Evolutionary conservation across 306 rosid genomes (phyloP).

Genomic region (Hippophae tibetana): DNA sequence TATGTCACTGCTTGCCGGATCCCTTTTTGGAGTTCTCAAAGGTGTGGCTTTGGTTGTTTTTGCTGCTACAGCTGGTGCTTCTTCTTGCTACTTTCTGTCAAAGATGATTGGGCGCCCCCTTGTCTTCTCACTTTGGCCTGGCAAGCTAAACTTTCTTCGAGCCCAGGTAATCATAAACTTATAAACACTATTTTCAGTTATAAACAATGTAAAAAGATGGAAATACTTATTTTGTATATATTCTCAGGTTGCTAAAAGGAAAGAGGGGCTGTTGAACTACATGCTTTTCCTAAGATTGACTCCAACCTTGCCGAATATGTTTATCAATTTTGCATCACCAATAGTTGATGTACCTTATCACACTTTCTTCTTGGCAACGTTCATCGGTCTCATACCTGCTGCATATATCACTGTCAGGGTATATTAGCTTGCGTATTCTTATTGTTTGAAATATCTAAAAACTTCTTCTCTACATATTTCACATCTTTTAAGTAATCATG

Average conservation of each 20-base stretch:
- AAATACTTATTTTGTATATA: conserved; percentile 7
- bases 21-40: conserved; percentile 78
- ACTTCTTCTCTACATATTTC: too few relatives aligned
- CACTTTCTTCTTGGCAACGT: conserved; percentile 67
- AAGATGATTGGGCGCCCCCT: conserved; percentile 83
- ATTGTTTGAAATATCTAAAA: too few relatives aligned
- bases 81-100: conserved; percentile 86
- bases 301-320: conserved; percentile 88
- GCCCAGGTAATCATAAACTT: conserved; percentile 40
- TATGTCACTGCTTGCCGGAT: conserved; percentile 97
- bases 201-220: neutral
- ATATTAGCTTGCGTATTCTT: conserved; percentile 2
- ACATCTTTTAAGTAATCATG: too few relatives aligned
- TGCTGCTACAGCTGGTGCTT: conserved; percentile 91
- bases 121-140: conserved; percentile 74
- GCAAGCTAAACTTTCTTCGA: conserved; percentile 76
- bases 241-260: conserved; percentile 81
- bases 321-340: conserved; percentile 91
- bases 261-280: conserved; percentile 66
- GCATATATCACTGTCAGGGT: conserved; percentile 95
- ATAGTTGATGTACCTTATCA: conserved; percentile 93
- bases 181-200: conserved; percentile 2
- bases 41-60: conserved; percentile 92
- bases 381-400: conserved; percentile 84
- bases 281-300: conserved; percentile 93